Base-by-base conservation (phyloP, 2,329 filamentous ascomycete species). In the Cladophialophora exuberans region DNA sequence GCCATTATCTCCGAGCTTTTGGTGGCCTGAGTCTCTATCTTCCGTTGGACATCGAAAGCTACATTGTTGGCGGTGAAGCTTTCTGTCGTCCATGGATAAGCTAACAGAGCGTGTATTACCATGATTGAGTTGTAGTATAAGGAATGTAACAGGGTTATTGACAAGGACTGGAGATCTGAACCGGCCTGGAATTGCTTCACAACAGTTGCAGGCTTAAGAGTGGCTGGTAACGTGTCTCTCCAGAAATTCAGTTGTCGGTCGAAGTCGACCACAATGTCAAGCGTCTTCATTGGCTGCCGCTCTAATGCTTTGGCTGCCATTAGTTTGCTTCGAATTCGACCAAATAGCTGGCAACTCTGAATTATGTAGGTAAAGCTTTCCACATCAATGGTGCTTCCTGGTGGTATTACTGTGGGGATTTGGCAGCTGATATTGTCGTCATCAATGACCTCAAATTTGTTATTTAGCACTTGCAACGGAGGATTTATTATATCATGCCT, bases 351-450 rank as follows among this genome's bases (percentile, higher is more conserved):
- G 31, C 18, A 23, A 9, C 9, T 23, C 10, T 49, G 4, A 15
- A 47, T n/a, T n/a, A 31, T 31, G 28, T n/a, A 10, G 1, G 17
- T 49, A 28, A 39, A 26, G 17, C n/a, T 18, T 13, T 36, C 20
- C 11, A 49, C 33, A 22, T 38, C 47, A 18, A 42, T 17, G 17
- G 47, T 51, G 47, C 35, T 43, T 43, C 47, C 36, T 6, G 36
- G 25, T 11, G 7, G 20, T 13, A 23, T 22, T 9, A 22, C 25
- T 7, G 47, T 31, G 4, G 49, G 49, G 30, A 52, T 44, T 10
- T 44, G 38, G 28, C 49, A 52, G 39, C 26, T 36, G 7, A 52
- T 44, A n/a, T 52, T 39, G n/a, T 44, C 49, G 13, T 52, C 49
- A n/a, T 52, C 28, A 25, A 52, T 52, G n/a, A 22, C 39, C 49